Percentiles rank a stretch among this genome's conserved stretches.
Evolutionary conservation across 2,329 filamentous ascomycete species (phyloP).

Genomic region (Sporothrix sp.): DNA sequence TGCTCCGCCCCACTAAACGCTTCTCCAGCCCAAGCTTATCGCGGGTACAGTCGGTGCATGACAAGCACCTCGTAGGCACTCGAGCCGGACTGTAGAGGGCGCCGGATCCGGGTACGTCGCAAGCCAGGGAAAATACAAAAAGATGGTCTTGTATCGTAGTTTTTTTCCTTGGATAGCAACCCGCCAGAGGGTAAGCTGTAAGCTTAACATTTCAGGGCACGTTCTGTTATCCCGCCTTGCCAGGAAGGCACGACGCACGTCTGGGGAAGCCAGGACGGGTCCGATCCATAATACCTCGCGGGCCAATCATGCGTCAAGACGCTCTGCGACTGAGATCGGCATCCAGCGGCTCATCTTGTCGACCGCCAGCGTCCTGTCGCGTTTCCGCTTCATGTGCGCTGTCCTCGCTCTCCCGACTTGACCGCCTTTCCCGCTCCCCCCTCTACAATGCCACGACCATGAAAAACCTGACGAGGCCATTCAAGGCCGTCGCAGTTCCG

Average conservation of each 20-base stretch:
- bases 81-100: too few species aligned
- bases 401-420: neutral
- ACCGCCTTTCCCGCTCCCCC: neutral
- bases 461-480: conserved; percentile 31
- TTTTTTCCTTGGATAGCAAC: too few species aligned
- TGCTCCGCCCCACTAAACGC: too few species aligned
- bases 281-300: neutral
- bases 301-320: conserved; percentile 5
- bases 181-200: too few species aligned
- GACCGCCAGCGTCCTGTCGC: neutral
- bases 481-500: conserved; percentile 26
- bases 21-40: too few species aligned
- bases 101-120: too few species aligned
- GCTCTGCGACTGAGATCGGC: conserved; percentile 4
- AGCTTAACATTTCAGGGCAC: too few species aligned
- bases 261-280: conserved; percentile 1
- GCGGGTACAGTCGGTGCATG: too few species aligned
- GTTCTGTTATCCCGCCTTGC: too few species aligned
- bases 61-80: too few species aligned
- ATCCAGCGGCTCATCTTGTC: neutral
- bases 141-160: too few species aligned
- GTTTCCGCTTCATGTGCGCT: neutral
- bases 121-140: too few species aligned
- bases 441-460: conserved; percentile 35
- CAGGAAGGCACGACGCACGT: neutral